Evolutionary conservation across 192 early-diverging fungal species (phyloP).

Genomic region (Coemansia sp.): DNA sequence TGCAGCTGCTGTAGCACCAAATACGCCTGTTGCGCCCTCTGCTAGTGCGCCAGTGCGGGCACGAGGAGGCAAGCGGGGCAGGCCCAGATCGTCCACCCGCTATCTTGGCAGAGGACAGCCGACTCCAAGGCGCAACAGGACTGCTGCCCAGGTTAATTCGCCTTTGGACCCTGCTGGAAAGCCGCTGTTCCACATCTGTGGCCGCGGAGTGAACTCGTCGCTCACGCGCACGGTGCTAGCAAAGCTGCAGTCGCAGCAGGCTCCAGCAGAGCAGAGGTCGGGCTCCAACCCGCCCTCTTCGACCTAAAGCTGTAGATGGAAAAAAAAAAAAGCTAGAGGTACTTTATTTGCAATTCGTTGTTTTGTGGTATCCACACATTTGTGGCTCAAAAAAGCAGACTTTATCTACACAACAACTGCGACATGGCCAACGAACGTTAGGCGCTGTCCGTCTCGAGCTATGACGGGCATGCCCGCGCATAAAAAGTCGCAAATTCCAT

Average conservation of each 20-base stretch:
- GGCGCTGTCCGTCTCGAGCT: conserved; percentile 37
- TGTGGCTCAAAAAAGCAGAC: neutral
- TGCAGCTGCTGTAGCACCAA: neutral
- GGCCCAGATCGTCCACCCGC: conserved; percentile 3
- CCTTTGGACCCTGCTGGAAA: conserved; percentile 36
- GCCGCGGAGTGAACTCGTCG: conserved; percentile 53
- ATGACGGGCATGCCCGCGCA: conserved; percentile 39
- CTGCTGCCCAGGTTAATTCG: conserved; percentile 3
- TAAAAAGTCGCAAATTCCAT: conserved; percentile 26
- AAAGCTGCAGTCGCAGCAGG: conserved; percentile 35
- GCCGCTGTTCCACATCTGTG: conserved; percentile 45
- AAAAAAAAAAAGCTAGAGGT: neutral
- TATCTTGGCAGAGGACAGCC: neutral
- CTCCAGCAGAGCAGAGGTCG: neutral
- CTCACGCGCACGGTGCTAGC: conserved; percentile 49
- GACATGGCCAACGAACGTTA: conserved; percentile 43
- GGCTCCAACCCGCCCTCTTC: neutral
- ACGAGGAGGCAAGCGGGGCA: neutral
- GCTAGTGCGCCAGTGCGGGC: neutral
- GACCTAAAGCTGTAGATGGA: neutral
- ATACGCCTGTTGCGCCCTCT: neutral
- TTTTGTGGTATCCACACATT: neutral
- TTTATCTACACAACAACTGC: conserved; percentile 3
- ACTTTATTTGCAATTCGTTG: neutral
- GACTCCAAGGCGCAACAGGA: conserved; percentile 24